Conservation (phyloP, 148 eudicot species). For the Camellia granthamiana region DNA sequence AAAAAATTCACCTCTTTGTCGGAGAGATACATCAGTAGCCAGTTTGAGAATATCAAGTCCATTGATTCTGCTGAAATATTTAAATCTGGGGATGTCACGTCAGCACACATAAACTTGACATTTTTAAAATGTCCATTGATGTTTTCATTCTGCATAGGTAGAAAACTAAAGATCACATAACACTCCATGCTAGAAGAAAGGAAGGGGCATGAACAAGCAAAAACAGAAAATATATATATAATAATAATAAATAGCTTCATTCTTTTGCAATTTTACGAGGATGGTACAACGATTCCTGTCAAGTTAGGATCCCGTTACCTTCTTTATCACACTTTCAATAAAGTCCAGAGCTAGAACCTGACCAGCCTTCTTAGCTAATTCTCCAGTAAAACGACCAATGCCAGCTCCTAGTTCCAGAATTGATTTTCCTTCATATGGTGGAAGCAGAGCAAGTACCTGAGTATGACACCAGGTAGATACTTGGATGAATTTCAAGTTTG, state of each 20-base stretch:
- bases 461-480: not conserved
- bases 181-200: not conserved
- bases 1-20: conserved; percentile 68
- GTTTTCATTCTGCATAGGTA: conserved; percentile 67
- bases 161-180: not conserved
- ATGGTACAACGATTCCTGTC: not conserved
- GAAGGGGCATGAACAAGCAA: not conserved
- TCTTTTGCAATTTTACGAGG: not conserved
- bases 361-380: conserved; percentile 75
- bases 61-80: conserved; percentile 60
- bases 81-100: conserved; percentile 85
- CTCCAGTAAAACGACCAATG: conserved; percentile 97
- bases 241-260: not conserved
- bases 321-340: conserved; percentile 84
- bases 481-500: not conserved
- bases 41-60: conserved; percentile 90
- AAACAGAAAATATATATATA: not conserved
- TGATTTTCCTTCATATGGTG: conserved; percentile 80
- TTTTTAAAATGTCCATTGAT: conserved; percentile 76
- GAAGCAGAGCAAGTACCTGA: conserved; percentile 85
- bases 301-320: conserved; percentile 42
- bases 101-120: conserved; percentile 95
- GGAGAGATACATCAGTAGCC: conserved; percentile 98
- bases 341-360: conserved; percentile 84
- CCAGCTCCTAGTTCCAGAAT: conserved; percentile 98